These are phyloP conservation scores for Gynostemma pentaphyllum DNA, from an alignment of 306 rosid species.

Conservation along the genomic window DNA sequence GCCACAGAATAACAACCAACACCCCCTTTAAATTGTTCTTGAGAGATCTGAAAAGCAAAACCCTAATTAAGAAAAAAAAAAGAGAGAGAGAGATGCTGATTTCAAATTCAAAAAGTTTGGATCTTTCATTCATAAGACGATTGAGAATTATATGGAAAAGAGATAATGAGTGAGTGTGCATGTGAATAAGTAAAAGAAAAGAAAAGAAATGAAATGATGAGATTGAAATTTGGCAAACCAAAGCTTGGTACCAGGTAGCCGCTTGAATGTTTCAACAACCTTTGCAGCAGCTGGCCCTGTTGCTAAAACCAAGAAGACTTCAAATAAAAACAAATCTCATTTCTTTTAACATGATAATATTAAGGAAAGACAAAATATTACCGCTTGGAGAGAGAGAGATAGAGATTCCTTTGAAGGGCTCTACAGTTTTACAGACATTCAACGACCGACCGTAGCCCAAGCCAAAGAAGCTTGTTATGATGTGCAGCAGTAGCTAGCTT, in stretches of 20 bases:
- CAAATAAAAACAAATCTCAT: neutral
- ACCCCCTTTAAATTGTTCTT: too few relatives aligned
- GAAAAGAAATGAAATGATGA: neutral
- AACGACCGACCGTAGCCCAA: neutral
- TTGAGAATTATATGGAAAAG: neutral
- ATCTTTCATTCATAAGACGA: neutral
- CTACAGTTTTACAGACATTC: neutral
- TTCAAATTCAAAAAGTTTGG: neutral
- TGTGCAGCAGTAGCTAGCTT: neutral
- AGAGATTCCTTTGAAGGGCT: neutral
- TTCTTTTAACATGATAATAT: neutral
- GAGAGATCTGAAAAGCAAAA: slow-evolving; percentile 28
- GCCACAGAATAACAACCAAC: neutral
- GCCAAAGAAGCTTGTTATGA: neutral
- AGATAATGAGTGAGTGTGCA: neutral
- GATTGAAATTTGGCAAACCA: neutral
- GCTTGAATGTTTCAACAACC: slow-evolving; percentile 7
- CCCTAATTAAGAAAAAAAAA: slow-evolving; percentile 10
- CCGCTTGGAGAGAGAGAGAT: neutral
- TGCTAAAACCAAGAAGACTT: neutral
- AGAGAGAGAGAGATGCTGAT: neutral
- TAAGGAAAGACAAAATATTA: neutral
- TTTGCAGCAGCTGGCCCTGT: neutral
- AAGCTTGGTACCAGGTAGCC: neutral
- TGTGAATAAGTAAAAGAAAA: neutral